Evolutionary conservation across 2,329 filamentous ascomycete genomes (phyloP).

Genomic region (Aspergillus intermedius): DNA sequence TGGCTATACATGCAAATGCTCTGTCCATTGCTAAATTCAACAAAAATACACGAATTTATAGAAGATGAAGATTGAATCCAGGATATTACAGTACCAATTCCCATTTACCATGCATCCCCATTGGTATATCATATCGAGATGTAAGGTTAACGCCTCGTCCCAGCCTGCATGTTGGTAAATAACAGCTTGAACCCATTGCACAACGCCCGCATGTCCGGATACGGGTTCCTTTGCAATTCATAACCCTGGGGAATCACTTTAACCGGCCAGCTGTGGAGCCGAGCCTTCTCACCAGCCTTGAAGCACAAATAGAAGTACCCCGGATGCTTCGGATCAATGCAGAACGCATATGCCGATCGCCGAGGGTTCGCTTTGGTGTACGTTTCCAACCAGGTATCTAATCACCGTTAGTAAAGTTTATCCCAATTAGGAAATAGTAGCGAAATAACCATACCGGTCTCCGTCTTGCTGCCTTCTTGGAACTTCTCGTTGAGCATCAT

Average conservation of each 20-base stretch:
- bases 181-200: slow-evolving; percentile 96
- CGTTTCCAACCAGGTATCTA: slow-evolving; percentile 91
- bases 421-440: no score
- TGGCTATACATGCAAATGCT: no score
- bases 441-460: slow-evolving; percentile 64
- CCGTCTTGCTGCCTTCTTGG: slow-evolving; percentile 69
- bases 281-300: slow-evolving; percentile 74
- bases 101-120: neutral
- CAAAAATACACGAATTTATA: no score
- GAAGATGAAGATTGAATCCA: no score
- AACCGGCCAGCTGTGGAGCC: slow-evolving; percentile 72
- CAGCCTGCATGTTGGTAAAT: slow-evolving; percentile 58
- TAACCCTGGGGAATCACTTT: slow-evolving; percentile 91
- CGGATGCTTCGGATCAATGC: slow-evolving; percentile 82
- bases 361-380: slow-evolving; percentile 95
- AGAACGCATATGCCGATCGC: slow-evolving; percentile 91
- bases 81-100: slow-evolving; percentile 20
- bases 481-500: slow-evolving; percentile 93
- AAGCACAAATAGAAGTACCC: slow-evolving; percentile 96
- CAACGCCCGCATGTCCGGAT: slow-evolving; percentile 89
- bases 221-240: slow-evolving; percentile 79
- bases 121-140: neutral
- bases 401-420: slow-evolving; percentile 2
- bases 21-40: no score
- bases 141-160: slow-evolving; percentile 18